These are phyloP conservation scores for Erythrobasidium hasegawianum DNA, from an alignment of 1,284 basidiomycete species.

Conservation along the genomic window DNA sequence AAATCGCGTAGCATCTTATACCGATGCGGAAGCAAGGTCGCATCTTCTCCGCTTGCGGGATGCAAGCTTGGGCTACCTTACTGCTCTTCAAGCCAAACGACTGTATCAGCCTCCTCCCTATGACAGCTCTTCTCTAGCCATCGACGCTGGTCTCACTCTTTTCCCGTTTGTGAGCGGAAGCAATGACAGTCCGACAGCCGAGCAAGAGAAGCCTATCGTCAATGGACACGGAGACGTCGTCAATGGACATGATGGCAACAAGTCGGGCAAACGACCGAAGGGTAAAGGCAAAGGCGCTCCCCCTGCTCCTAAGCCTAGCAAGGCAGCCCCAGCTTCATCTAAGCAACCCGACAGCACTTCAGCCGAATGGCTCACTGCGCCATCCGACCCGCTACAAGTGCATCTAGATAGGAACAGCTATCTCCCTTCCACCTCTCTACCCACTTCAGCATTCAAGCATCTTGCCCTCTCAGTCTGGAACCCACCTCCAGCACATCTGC, in stretches of 20 bases:
- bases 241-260: slow-evolving; percentile 39
- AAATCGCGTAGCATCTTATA: slow-evolving; percentile 52
- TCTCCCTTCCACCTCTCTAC: slow-evolving; percentile 15
- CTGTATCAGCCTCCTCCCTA: slow-evolving; percentile 29
- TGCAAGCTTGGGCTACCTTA: slow-evolving; percentile 51
- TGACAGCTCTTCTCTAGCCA: slow-evolving; percentile 22
- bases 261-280: slow-evolving; percentile 43
- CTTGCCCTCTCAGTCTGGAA: slow-evolving; percentile 57
- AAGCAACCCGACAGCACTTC: slow-evolving; percentile 6
- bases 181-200: slow-evolving; percentile 43
- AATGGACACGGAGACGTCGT: neutral
- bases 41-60: slow-evolving; percentile 55
- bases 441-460: slow-evolving; percentile 35
- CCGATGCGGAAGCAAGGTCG: slow-evolving; percentile 54
- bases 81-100: slow-evolving; percentile 50
- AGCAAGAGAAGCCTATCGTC: neutral
- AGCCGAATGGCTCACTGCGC: slow-evolving; percentile 5
- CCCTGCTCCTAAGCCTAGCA: neutral
- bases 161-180: slow-evolving; percentile 54
- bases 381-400: slow-evolving; percentile 9
- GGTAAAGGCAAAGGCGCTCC: slow-evolving; percentile 20
- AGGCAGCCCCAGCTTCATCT: slow-evolving; percentile 8
- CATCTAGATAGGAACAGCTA: slow-evolving; percentile 24
- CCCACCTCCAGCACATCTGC: slow-evolving; percentile 56
- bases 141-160: slow-evolving; percentile 50